phyloP scores from a whole-genome alignment of 2,329 filamentous ascomycete genomes.

The Nemania sp. region DNA sequence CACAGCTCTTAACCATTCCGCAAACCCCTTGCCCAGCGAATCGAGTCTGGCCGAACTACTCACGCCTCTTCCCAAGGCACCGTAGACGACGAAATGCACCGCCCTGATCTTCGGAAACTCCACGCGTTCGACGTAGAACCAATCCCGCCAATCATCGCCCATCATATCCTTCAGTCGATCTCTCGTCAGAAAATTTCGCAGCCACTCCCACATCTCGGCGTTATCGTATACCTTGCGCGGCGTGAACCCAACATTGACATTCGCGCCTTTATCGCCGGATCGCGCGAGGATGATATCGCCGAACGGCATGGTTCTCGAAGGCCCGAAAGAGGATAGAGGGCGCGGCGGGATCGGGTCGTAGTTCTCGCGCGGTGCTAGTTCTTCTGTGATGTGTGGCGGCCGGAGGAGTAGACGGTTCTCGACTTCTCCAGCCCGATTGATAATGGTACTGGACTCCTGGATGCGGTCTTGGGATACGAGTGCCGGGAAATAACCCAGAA shows the following conservation, averaged over 20 bases:
- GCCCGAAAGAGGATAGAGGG: constrained; percentile 41
- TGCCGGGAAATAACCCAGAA: constrained; percentile 47
- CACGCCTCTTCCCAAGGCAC: constrained; percentile 48
- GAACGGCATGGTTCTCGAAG: constrained; percentile 45
- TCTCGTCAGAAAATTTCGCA: constrained; percentile 42
- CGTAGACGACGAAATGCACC: constrained; percentile 56
- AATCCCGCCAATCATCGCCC: constrained; percentile 47
- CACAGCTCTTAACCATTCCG: constrained; percentile 28
- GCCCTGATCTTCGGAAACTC: constrained; percentile 50
- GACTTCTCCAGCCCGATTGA: constrained; percentile 12
- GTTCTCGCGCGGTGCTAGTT: constrained; percentile 31
- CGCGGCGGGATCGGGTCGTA: constrained; percentile 28
- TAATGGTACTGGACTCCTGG: constrained; percentile 26
- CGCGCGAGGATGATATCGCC: constrained; percentile 32
- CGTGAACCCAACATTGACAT: constrained; percentile 41
- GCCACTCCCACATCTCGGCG: constrained; percentile 45
- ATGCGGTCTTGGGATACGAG: constrained; percentile 35
- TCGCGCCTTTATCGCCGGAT: constrained; percentile 34
- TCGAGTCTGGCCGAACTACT: constrained; percentile 53
- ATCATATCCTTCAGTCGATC: constrained; percentile 43
- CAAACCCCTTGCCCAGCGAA: constrained; percentile 55
- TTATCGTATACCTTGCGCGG: constrained; percentile 44
- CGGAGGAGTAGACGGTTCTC: constrained; percentile 25
- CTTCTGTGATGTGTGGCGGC: constrained; percentile 33
- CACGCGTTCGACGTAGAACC: constrained; percentile 49